These are phyloP conservation scores for Spathaspora sp. DNA, from an alignment of 1,139 yeast species.

Conservation along the genomic window DNA sequence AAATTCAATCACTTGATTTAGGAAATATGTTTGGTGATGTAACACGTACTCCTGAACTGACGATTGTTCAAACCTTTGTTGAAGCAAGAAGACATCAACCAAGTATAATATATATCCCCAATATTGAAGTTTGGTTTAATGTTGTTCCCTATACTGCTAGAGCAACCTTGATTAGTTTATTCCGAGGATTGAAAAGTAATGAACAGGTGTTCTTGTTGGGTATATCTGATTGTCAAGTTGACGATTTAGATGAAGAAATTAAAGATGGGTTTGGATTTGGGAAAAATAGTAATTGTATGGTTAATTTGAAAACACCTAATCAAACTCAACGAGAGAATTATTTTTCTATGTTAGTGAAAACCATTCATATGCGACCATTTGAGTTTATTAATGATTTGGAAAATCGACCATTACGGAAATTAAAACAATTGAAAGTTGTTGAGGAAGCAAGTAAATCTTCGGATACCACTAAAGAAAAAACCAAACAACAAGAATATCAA, in stretches of 20 bases:
- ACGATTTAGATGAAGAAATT: slow-evolving; percentile 35
- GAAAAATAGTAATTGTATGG: slow-evolving; percentile 40
- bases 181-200: slow-evolving; percentile 66
- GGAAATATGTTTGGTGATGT: slow-evolving; percentile 79
- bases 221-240: slow-evolving; percentile 53
- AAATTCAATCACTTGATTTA: slow-evolving; percentile 82
- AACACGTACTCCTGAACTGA: slow-evolving; percentile 79
- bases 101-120: slow-evolving; percentile 80
- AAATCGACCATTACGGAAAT: slow-evolving; percentile 50
- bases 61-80: slow-evolving; percentile 77
- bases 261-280: slow-evolving; percentile 54
- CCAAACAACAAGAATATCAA: slow-evolving; percentile 57
- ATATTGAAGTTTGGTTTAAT: slow-evolving; percentile 73
- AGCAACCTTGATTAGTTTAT: slow-evolving; percentile 68
- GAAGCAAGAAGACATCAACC: slow-evolving; percentile 94
- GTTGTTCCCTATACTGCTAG: slow-evolving; percentile 69
- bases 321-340: slow-evolving; percentile 44
- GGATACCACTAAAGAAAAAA: slow-evolving; percentile 27
- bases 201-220: slow-evolving; percentile 82
- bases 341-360: slow-evolving; percentile 54
- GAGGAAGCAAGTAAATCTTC: slow-evolving; percentile 12
- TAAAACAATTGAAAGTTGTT: slow-evolving; percentile 35
- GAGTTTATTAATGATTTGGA: slow-evolving; percentile 54
- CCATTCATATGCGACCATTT: slow-evolving; percentile 66
- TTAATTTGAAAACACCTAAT: slow-evolving; percentile 45